Evolutionary conservation across 176 grass and related monocot species (phyloP).

Genomic region (Phoenix dactylifera): DNA sequence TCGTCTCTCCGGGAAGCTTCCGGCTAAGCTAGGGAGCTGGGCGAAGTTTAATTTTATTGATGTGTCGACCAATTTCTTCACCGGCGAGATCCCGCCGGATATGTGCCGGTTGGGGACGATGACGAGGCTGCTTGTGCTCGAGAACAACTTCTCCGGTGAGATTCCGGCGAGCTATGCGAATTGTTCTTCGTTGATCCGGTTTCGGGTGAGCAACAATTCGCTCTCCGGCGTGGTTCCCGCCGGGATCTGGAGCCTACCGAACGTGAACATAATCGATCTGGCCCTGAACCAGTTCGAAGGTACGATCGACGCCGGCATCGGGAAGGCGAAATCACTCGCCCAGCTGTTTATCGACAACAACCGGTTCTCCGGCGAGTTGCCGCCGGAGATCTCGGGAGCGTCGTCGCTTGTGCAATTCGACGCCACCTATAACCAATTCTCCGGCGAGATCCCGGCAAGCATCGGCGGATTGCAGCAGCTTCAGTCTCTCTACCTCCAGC

Average conservation of each 20-base stretch:
- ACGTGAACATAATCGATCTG: slow-evolving; percentile 49
- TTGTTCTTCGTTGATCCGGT: slow-evolving; percentile 41
- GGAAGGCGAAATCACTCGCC: slow-evolving; percentile 29
- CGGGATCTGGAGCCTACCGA: slow-evolving; percentile 59
- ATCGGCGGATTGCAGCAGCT: slow-evolving; percentile 36
- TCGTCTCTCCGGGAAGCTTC: slow-evolving; percentile 55
- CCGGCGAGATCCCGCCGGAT: slow-evolving; percentile 64
- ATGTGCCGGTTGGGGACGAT: slow-evolving; percentile 71
- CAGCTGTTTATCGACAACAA: slow-evolving; percentile 29
- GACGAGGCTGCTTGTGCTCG: slow-evolving; percentile 62
- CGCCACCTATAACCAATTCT: slow-evolving; percentile 43
- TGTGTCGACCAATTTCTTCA: slow-evolving; percentile 64
- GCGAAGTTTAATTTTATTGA: slow-evolving; percentile 70
- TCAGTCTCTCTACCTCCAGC: slow-evolving; percentile 24
- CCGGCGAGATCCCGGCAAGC: slow-evolving; percentile 47
- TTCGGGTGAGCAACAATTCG: slow-evolving; percentile 63
- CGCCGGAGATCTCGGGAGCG: slow-evolving; percentile 38
- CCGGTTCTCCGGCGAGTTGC: slow-evolving; percentile 51
- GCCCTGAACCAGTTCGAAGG: slow-evolving; percentile 51
- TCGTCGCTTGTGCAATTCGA: slow-evolving; percentile 28
- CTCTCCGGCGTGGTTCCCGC: slow-evolving; percentile 59
- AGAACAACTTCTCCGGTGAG: slow-evolving; percentile 62
- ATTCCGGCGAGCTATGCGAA: slow-evolving; percentile 56
- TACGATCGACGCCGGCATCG: slow-evolving; percentile 29
- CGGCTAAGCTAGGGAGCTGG: slow-evolving; percentile 57